A percentile compares a stretch with the other conserved stretches of the same genome.
These are phyloP conservation scores for Rutstroemia sydowiana DNA, from an alignment of 2,329 filamentous ascomycete genomes.

Conservation along the genomic window DNA sequence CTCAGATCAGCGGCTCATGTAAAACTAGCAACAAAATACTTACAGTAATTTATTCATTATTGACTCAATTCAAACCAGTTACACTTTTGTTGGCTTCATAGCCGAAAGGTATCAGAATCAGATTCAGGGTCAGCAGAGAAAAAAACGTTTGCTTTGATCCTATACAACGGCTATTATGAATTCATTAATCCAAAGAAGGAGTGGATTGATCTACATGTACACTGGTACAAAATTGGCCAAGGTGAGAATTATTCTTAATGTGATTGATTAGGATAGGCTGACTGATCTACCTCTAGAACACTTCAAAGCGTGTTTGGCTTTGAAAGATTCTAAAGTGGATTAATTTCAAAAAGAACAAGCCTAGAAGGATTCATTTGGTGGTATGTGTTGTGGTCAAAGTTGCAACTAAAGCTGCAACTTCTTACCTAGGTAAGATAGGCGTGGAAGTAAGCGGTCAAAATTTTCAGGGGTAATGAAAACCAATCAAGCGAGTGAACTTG, in stretches of 20 bases:
- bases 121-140: neutral
- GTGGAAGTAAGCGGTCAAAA: neutral
- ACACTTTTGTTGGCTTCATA: neutral
- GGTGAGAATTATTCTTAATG: neutral
- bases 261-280: neutral
- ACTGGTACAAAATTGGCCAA: neutral
- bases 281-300: slow-evolving; percentile 7
- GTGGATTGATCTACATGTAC: neutral
- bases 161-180: neutral
- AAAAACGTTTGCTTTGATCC: neutral
- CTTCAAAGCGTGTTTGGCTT: slow-evolving; percentile 1
- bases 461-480: slow-evolving; percentile 7
- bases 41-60: neutral
- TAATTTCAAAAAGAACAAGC: slow-evolving; percentile 3
- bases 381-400: neutral
- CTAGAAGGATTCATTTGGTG: slow-evolving; percentile 1
- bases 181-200: neutral
- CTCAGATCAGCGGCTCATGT: neutral
- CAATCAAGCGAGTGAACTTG: neutral
- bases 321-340: neutral
- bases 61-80: slow-evolving; percentile 5
- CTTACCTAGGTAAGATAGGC: no score
- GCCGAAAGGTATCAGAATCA: neutral
- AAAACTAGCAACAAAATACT: neutral
- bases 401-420: neutral